phyloP scores from a whole-genome alignment of 176 grass and related monocot genomes.

The Paspalum vaginatum region DNA sequence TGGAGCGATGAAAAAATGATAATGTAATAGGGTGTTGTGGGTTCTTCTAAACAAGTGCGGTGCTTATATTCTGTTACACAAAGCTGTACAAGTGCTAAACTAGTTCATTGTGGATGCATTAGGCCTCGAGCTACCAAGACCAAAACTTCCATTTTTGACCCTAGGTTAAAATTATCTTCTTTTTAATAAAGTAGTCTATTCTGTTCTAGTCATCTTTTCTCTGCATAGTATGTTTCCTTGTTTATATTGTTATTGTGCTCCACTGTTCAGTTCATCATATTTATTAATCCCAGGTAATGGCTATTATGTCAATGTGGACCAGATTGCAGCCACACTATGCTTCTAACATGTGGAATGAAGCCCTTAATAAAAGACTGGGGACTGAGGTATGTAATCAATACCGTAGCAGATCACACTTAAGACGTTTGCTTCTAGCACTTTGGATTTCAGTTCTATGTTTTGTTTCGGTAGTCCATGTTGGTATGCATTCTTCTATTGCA shows the following conservation, averaged over 20 bases:
- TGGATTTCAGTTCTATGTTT: background rate
- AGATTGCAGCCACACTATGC: conserved; percentile 91
- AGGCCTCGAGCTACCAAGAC: background rate
- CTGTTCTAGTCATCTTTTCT: background rate
- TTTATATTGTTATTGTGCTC: conserved; percentile 8
- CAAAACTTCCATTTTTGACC: background rate
- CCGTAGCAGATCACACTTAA: background rate
- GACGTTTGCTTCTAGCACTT: conserved; percentile 10
- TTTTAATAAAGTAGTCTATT: background rate
- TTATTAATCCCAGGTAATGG: conserved; percentile 78
- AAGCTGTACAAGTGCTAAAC: background rate
- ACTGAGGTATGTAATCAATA: conserved; percentile 66
- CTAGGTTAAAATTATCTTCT: background rate
- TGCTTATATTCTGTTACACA: background rate
- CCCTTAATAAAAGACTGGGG: conserved; percentile 94
- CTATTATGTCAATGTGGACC: conserved; percentile 98
- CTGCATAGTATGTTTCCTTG: background rate
- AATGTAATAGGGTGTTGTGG: background rate
- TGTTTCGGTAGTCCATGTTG: background rate
- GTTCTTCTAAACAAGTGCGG: background rate
- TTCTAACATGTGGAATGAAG: conserved; percentile 99
- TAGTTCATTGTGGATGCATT: background rate
- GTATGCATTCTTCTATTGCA: background rate
- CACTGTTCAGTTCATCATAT: conserved; percentile 4
- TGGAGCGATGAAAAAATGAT: background rate